These are phyloP conservation scores for Trichophyton rubrum DNA, from an alignment of 2,329 filamentous ascomycete species.

Conservation along the genomic window DNA sequence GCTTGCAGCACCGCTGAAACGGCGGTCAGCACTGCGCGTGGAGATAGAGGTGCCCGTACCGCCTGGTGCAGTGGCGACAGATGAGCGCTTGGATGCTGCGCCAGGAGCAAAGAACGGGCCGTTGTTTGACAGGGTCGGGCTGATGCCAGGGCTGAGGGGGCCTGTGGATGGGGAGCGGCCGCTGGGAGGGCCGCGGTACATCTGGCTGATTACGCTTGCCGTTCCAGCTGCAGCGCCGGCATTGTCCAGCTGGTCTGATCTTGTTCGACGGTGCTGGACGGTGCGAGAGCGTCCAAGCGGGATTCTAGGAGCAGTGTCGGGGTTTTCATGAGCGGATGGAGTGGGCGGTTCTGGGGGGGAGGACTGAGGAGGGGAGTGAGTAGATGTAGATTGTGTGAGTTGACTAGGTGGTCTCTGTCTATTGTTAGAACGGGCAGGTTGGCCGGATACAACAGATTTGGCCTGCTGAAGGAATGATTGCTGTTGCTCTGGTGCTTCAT, in stretches of 20 bases:
- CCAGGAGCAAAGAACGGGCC: constrained; percentile 35
- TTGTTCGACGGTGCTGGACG: constrained; percentile 36
- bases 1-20: constrained; percentile 57
- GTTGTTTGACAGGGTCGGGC: constrained; percentile 37
- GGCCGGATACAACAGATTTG: constrained; percentile 45
- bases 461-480: constrained; percentile 46
- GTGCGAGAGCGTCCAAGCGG: constrained; percentile 33
- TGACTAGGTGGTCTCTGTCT: constrained; percentile 33
- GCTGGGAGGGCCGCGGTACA: constrained; percentile 56
- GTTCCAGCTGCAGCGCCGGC: constrained; percentile 28
- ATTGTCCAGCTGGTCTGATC: constrained; percentile 35
- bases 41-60: constrained; percentile 41
- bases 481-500: constrained; percentile 31
- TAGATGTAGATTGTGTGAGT: constrained; percentile 22
- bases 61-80: constrained; percentile 19
- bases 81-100: constrained; percentile 35
- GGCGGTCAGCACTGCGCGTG: constrained; percentile 34
- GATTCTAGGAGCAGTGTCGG: constrained; percentile 37
- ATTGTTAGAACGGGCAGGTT: constrained; percentile 20
- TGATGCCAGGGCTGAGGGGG: constrained; percentile 41
- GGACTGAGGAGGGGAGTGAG: constrained; percentile 6
- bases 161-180: constrained; percentile 35
- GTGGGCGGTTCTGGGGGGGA: constrained; percentile 13
- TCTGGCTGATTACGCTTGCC: constrained; percentile 69
- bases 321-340: constrained; percentile 34